Conservation (phyloP, 2,329 filamentous ascomycete genomes). For the Stachybotrys echinatus region DNA sequence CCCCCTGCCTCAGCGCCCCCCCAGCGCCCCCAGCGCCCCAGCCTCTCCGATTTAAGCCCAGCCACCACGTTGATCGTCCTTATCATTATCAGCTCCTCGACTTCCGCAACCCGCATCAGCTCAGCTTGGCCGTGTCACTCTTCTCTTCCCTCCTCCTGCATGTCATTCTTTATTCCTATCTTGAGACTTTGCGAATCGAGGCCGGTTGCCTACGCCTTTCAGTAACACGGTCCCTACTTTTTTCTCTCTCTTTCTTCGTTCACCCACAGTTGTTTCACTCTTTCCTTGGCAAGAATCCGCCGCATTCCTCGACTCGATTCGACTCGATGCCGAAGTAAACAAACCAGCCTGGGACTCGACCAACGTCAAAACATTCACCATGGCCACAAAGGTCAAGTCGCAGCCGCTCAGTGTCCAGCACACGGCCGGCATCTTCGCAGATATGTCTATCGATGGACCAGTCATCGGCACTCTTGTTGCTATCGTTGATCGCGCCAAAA, state of each 20-base stretch:
- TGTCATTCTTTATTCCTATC: background rate
- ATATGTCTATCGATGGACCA: slow-evolving; percentile 89
- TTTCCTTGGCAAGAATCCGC: background rate
- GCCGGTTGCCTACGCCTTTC: background rate
- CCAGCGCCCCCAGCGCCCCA: too few species aligned
- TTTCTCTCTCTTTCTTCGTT: slow-evolving; percentile 3
- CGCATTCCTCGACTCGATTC: background rate
- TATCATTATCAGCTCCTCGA: background rate
- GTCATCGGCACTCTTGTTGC: slow-evolving; percentile 89
- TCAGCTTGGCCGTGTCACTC: background rate
- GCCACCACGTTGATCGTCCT: slow-evolving; percentile 12
- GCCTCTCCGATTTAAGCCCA: slow-evolving; percentile 26
- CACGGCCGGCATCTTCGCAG: slow-evolving; percentile 88
- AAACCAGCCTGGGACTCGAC: background rate
- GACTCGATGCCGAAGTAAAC: background rate
- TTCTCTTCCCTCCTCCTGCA: background rate
- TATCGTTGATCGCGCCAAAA: slow-evolving; percentile 92
- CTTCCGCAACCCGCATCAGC: background rate
- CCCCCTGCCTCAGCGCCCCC: slow-evolving; percentile 20
- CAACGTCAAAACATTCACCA: slow-evolving; percentile 27
- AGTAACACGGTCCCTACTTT: slow-evolving; percentile 1
- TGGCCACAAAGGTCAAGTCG: slow-evolving; percentile 49
- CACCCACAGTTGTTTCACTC: slow-evolving; percentile 4
- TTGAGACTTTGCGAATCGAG: background rate
- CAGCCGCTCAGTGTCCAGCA: slow-evolving; percentile 62